phyloP scores from a whole-genome alignment of 1,139 yeast species.

The Sporopachydermia cereana region DNA sequence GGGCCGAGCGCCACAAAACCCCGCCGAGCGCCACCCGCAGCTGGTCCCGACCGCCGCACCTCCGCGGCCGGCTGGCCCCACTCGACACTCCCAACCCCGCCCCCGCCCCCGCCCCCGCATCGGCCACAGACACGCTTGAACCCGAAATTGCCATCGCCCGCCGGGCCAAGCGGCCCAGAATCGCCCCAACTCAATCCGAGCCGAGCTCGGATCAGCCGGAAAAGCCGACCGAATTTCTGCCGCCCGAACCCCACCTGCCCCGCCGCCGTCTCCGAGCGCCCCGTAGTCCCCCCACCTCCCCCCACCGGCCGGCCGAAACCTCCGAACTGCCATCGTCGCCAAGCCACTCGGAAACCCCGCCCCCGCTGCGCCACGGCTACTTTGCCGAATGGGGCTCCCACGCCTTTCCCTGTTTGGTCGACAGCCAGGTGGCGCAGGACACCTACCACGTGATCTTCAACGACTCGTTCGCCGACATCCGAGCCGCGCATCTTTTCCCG shows the following conservation, averaged over 20 bases:
- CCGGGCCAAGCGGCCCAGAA: background rate
- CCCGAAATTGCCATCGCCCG: background rate
- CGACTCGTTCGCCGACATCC: constrained; percentile 1
- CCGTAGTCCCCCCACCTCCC: background rate
- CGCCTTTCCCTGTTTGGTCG: background rate
- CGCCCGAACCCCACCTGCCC: background rate
- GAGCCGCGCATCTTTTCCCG: background rate
- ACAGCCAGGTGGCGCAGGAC: background rate
- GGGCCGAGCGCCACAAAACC: background rate
- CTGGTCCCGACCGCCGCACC: background rate
- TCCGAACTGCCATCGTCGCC: background rate
- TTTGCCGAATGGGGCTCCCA: constrained; percentile 1
- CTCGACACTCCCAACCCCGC: background rate
- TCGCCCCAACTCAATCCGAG: too few species aligned
- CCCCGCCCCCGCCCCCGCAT: background rate
- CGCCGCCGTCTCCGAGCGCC: background rate
- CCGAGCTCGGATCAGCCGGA: background rate
- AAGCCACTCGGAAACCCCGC: background rate
- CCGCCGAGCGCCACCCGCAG: background rate
- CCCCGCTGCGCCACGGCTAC: background rate
- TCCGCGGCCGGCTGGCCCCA: background rate
- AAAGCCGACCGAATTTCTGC: background rate
- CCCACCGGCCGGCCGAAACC: background rate
- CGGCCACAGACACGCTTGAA: background rate
- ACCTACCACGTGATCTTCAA: background rate